phyloP scores from a whole-genome alignment of 2,329 filamentous ascomycete species.

The Claviceps arundinis region DNA sequence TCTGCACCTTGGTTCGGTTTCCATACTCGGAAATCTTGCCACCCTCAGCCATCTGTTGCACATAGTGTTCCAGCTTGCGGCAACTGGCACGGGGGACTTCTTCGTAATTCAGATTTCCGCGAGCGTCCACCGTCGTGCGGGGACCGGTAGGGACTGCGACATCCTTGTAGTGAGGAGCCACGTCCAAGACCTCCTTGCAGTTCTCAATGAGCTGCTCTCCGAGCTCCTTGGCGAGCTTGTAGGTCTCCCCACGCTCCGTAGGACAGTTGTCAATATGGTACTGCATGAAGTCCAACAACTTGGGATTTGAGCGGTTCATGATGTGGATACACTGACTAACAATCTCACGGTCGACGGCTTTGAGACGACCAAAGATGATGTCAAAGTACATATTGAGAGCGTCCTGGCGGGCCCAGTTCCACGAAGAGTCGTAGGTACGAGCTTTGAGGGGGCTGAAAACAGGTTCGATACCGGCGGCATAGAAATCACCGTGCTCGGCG shows the following conservation, averaged over 20 bases:
- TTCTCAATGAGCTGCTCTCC: slow-evolving; percentile 92
- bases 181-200: slow-evolving; percentile 80
- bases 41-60: slow-evolving; percentile 95
- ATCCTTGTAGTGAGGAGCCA: slow-evolving; percentile 88
- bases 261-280: slow-evolving; percentile 99
- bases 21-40: slow-evolving; percentile 98
- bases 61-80: slow-evolving; percentile 95
- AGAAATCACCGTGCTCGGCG: slow-evolving; percentile 91
- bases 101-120: slow-evolving; percentile 84
- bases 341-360: slow-evolving; percentile 91
- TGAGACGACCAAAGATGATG: slow-evolving; percentile 90
- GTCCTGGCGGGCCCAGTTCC: slow-evolving; percentile 98
- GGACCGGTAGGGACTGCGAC: slow-evolving; percentile 85
- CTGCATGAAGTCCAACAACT: slow-evolving; percentile 96
- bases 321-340: slow-evolving; percentile 97
- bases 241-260: slow-evolving; percentile 90
- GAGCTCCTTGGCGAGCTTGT: slow-evolving; percentile 92
- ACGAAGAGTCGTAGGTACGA: slow-evolving; percentile 91
- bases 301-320: slow-evolving; percentile 97
- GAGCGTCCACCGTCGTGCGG: slow-evolving; percentile 80
- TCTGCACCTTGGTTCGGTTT: slow-evolving; percentile 95
- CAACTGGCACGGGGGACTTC: slow-evolving; percentile 79
- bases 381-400: slow-evolving; percentile 98
- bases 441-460: slow-evolving; percentile 90
- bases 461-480: slow-evolving; percentile 86